Percentiles rank a stretch among this genome's conserved stretches.
These are phyloP conservation scores for Yamadazyma sp. DNA, from an alignment of 805 yeast genomes.

Conservation along the genomic window DNA sequence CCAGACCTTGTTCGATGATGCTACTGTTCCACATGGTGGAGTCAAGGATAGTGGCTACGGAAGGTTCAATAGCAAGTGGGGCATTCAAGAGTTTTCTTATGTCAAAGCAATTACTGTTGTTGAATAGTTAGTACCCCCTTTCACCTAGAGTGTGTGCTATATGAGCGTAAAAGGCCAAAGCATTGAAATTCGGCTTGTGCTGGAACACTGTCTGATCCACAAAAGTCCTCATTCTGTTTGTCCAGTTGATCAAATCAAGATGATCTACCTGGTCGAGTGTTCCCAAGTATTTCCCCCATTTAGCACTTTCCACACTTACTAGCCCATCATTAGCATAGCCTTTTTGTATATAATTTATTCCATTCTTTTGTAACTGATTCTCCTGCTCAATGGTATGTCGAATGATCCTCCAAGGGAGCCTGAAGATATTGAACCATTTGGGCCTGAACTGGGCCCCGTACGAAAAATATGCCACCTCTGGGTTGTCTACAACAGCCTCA, in stretches of 20 bases:
- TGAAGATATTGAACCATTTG: constrained; percentile 58
- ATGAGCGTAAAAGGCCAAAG: constrained; percentile 67
- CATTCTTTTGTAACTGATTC: not conserved
- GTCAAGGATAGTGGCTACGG: constrained; percentile 40
- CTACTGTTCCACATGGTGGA: constrained; percentile 48
- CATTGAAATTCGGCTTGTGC: constrained; percentile 51
- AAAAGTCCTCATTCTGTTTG: constrained; percentile 48
- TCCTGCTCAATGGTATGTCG: constrained; percentile 21
- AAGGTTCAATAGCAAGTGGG: constrained; percentile 42
- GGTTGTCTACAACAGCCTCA: constrained; percentile 48
- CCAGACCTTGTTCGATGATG: constrained; percentile 34
- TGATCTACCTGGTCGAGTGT: constrained; percentile 80
- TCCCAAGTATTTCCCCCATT: constrained; percentile 85
- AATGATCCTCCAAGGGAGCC: constrained; percentile 65
- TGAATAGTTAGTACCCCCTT: constrained; percentile 48
- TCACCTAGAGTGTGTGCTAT: constrained; percentile 62
- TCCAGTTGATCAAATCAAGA: constrained; percentile 84
- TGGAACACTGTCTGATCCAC: constrained; percentile 29
- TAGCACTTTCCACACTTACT: constrained; percentile 73
- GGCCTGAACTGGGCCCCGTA: constrained; percentile 80
- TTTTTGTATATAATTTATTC: constrained; percentile 4
- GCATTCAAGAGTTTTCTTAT: constrained; percentile 41
- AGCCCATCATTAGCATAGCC: constrained; percentile 77
- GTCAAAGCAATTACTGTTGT: constrained; percentile 35
- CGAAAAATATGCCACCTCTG: constrained; percentile 70